Percentiles rank a stretch among this genome's conserved stretches.
These are phyloP conservation scores for Physocladia obscura DNA, from an alignment of 192 early-diverging fungal genomes.

Conservation along the genomic window DNA sequence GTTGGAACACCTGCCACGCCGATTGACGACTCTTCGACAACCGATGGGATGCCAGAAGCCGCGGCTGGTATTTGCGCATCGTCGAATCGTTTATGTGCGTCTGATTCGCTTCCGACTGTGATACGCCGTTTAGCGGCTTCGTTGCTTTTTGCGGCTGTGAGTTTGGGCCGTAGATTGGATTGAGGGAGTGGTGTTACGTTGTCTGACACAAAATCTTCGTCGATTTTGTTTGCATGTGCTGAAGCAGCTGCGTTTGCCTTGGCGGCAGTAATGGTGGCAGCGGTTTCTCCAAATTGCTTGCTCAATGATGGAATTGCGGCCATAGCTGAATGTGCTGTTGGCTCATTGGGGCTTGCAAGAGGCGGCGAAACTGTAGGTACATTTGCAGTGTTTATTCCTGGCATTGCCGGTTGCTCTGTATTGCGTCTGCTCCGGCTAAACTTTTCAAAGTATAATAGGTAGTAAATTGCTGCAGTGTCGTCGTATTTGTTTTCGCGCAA, in stretches of 20 bases:
- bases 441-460: conserved; percentile 62
- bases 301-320: conserved; percentile 11
- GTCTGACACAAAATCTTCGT: neutral
- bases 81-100: conserved; percentile 41
- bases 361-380: neutral
- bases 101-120: conserved; percentile 53
- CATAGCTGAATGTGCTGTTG: neutral
- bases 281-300: too few relatives aligned
- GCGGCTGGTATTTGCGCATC: conserved; percentile 35
- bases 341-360: conserved; percentile 7
- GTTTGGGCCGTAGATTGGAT: conserved; percentile 12
- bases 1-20: neutral
- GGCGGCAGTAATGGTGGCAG: neutral
- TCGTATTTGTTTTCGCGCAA: conserved; percentile 59
- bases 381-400: neutral
- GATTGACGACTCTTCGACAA: neutral
- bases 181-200: conserved; percentile 1
- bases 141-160: neutral
- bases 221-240: neutral
- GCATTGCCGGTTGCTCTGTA: neutral
- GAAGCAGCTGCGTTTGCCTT: neutral
- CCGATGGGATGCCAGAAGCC: neutral
- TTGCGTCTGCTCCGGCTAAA: conserved; percentile 14
- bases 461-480: conserved; percentile 58
- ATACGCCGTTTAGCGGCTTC: conserved; percentile 39